Conservation (phyloP, 2,329 filamentous ascomycete genomes). For the Ascochyta clinopodiicola region DNA sequence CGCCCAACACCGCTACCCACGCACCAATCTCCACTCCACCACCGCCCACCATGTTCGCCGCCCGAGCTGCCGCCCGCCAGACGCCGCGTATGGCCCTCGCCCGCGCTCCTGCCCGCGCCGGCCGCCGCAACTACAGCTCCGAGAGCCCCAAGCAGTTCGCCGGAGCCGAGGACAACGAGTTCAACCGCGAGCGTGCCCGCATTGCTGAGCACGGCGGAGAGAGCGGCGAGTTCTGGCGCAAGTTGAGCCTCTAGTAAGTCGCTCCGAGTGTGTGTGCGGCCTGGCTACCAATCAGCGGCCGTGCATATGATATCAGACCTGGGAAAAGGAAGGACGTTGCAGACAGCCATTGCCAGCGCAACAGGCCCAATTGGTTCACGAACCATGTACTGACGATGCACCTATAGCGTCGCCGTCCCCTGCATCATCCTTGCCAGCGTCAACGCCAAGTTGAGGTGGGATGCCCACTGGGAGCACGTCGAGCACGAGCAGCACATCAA, state of each 20-base stretch:
- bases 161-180: constrained; percentile 80
- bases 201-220: constrained; percentile 88
- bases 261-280: constrained; percentile 2
- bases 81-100: constrained; percentile 65
- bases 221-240: constrained; percentile 91
- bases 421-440: constrained; percentile 71
- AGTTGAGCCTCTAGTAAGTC: constrained; percentile 93
- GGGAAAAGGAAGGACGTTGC: background rate
- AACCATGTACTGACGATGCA: constrained; percentile 21
- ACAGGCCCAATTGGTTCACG: background rate
- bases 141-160: constrained; percentile 62
- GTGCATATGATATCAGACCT: constrained; percentile 6
- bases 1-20: constrained; percentile 13
- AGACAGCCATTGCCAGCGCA: constrained; percentile 8
- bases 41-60: constrained; percentile 43
- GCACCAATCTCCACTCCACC: constrained; percentile 38
- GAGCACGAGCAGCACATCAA: constrained; percentile 67
- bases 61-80: constrained; percentile 41
- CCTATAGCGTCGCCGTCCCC: constrained; percentile 73
- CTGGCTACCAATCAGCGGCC: constrained; percentile 12
- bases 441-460: constrained; percentile 93
- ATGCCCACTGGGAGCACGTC: constrained; percentile 97
- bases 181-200: constrained; percentile 88
- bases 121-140: constrained; percentile 74
- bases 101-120: constrained; percentile 67